A percentile compares a stretch with the other conserved stretches of the same genome.
Conservation (phyloP, 805 yeast species). For the Cyberlindnera maritima region DNA sequence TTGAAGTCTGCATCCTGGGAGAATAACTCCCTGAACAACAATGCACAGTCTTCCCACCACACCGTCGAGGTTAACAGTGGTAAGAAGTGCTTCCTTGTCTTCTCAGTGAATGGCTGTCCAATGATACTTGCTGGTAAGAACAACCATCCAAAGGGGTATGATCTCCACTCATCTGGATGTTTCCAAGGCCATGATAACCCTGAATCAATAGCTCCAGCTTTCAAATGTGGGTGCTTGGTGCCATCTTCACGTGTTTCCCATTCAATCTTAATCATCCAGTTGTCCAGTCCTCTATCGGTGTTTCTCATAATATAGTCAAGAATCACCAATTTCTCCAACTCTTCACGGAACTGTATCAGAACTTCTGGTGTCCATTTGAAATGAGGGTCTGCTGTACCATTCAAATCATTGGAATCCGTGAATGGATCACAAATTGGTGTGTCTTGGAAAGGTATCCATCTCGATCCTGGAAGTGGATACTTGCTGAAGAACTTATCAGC, state of each 20-base stretch:
- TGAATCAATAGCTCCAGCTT: conserved; percentile 72
- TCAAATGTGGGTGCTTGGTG: conserved; percentile 37
- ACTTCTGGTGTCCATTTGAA: conserved; percentile 52
- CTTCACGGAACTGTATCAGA: conserved; percentile 51
- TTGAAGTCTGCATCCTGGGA: conserved; percentile 59
- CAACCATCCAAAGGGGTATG: conserved; percentile 78
- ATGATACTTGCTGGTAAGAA: conserved; percentile 60
- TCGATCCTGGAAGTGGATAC: conserved; percentile 55
- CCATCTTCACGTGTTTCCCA: conserved; percentile 32
- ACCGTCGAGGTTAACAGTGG: conserved; percentile 53
- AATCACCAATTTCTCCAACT: conserved; percentile 66
- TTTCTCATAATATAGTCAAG: conserved; percentile 71
- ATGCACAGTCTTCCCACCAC: conserved; percentile 70
- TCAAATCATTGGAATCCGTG: background rate
- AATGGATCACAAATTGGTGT: background rate
- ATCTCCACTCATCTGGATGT: conserved; percentile 79
- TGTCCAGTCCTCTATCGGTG: conserved; percentile 72
- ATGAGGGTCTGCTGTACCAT: background rate
- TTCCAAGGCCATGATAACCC: conserved; percentile 80
- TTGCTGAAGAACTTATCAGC: conserved; percentile 57
- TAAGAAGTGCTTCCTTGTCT: conserved; percentile 54
- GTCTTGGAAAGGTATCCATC: conserved; percentile 19
- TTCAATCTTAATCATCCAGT: conserved; percentile 71
- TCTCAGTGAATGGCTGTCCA: conserved; percentile 62
- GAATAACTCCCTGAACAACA: conserved; percentile 46